Evolutionary conservation across 202 grass and related monocot species (phyloP).

Genomic region (Hordeum pubiflorum): DNA sequence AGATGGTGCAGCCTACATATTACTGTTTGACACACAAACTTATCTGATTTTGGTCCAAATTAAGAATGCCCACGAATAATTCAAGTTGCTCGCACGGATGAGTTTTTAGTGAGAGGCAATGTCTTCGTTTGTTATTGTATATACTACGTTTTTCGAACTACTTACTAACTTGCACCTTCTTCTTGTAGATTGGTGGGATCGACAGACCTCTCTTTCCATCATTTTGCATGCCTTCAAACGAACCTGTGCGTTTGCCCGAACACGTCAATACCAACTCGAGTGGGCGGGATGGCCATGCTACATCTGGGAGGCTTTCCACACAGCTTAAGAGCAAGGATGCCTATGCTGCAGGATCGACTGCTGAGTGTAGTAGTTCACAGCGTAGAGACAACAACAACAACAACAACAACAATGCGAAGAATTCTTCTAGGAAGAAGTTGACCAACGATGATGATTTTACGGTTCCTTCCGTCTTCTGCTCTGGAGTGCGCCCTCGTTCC

Average conservation of each 20-base stretch:
- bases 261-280: conserved; percentile 36
- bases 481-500: conserved; percentile 15
- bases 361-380: conserved; percentile 37
- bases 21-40: not conserved
- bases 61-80: not conserved
- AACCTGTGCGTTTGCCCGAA: conserved; percentile 31
- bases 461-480: conserved; percentile 58
- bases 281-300: not conserved
- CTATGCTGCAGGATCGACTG: conserved; percentile 16
- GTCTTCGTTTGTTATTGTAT: conserved; percentile 8
- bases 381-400: conserved; percentile 7
- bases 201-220: conserved; percentile 51
- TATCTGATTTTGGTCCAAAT: not conserved
- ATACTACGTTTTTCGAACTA: not conserved
- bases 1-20: not conserved
- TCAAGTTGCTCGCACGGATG: not conserved
- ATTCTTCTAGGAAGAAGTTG: conserved; percentile 37
- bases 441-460: conserved; percentile 70
- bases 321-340: conserved; percentile 43
- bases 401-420: conserved; percentile 1
- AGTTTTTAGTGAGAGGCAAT: not conserved
- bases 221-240: conserved; percentile 41
- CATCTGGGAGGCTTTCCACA: conserved; percentile 28
- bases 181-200: conserved; percentile 38
- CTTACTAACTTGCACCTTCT: conserved; percentile 20